Conservation (phyloP, 257 asterid species). For the Ilex asprella region DNA sequence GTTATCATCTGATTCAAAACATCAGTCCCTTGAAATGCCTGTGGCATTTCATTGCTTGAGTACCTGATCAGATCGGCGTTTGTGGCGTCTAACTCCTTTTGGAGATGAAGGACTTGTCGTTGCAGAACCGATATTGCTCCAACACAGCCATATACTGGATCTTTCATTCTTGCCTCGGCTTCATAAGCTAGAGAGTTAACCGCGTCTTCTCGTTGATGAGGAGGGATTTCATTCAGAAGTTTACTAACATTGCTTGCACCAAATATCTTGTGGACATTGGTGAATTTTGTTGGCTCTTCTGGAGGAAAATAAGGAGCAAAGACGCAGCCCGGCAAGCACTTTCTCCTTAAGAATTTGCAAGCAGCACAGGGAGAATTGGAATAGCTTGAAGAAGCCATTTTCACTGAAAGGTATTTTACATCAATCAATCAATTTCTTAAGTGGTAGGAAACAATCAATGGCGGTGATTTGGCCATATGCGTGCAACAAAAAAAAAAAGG, state of each 20-base stretch:
- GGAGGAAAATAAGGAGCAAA: constrained; percentile 73
- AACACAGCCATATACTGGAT: constrained; percentile 76
- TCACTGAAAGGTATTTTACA: constrained; percentile 3
- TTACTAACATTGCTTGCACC: constrained; percentile 80
- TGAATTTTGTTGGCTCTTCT: constrained; percentile 66
- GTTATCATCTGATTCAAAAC: constrained; percentile 4
- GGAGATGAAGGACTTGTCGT: constrained; percentile 49
- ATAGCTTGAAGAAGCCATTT: constrained; percentile 47
- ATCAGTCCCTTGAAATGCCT: background rate
- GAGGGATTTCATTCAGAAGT: constrained; percentile 50
- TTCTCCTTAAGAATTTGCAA: constrained; percentile 71
- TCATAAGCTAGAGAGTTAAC: constrained; percentile 75
- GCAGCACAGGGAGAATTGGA: constrained; percentile 86
- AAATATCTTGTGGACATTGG: constrained; percentile 64
- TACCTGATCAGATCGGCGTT: constrained; percentile 56
- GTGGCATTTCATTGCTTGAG: constrained; percentile 13
- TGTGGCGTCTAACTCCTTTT: constrained; percentile 61
- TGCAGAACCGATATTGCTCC: constrained; percentile 72
- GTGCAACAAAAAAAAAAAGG: no score
- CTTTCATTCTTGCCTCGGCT: constrained; percentile 66
- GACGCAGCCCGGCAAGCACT: constrained; percentile 56
- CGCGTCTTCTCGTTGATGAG: constrained; percentile 72
- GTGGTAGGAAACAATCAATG: no score
- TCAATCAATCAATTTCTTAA: no score
- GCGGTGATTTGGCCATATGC: no score